Conservation (phyloP, 345 rosid species). For the Kernera saxatilis region DNA sequence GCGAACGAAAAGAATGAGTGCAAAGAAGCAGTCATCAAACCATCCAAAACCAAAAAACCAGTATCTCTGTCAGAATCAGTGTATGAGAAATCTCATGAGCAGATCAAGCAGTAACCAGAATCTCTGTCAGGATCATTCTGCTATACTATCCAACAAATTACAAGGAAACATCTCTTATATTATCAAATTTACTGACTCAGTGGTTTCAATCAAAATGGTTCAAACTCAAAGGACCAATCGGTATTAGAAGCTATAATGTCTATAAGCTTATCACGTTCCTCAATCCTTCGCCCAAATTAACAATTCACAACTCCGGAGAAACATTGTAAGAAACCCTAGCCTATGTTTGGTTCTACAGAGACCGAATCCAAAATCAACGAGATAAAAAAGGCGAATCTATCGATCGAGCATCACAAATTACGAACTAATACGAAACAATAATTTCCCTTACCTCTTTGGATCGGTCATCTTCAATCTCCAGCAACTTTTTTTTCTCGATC, state of each 20-base stretch:
- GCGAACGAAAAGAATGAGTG: background rate
- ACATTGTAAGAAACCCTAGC: constrained; percentile 20
- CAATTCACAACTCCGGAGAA: background rate
- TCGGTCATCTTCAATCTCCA: constrained; percentile 19
- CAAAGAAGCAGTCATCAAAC: background rate
- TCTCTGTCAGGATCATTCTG: background rate
- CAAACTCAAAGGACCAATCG: background rate
- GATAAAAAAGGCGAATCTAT: background rate
- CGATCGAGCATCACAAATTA: background rate
- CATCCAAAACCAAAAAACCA: background rate
- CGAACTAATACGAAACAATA: background rate
- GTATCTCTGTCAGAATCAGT: background rate
- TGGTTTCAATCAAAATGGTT: background rate
- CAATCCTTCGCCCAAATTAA: background rate
- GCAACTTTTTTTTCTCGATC: constrained; percentile 11
- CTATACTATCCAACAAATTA: background rate
- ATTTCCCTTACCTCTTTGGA: constrained; percentile 19
- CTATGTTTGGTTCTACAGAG: background rate
- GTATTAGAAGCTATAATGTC: background rate
- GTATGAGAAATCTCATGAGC: background rate
- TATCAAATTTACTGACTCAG: background rate
- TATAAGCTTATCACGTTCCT: background rate
- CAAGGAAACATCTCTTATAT: background rate
- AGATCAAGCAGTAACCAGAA: background rate
- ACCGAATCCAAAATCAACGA: background rate